These are phyloP conservation scores for Scolecobasidium constrictum DNA, from an alignment of 2,329 filamentous ascomycete genomes.

Conservation along the genomic window DNA sequence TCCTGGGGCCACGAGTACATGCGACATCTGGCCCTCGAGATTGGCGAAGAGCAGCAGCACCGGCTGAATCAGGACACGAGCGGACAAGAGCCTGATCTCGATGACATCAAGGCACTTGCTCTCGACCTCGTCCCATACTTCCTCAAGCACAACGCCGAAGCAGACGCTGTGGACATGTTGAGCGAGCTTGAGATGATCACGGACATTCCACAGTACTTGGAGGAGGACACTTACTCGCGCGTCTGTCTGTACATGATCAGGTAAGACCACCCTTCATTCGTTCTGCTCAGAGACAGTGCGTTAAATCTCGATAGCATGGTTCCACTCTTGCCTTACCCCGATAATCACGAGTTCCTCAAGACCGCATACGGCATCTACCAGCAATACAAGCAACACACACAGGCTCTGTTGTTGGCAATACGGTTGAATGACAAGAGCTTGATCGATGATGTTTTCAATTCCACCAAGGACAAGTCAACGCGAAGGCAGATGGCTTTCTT, in stretches of 20 bases:
- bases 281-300: too few species aligned
- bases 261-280: constrained; percentile 16
- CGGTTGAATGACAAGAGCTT: constrained; percentile 78
- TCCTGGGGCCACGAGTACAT: constrained; percentile 99
- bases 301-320: constrained; percentile 74
- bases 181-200: constrained; percentile 98
- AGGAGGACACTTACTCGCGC: constrained; percentile 84
- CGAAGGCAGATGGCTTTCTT: constrained; percentile 93
- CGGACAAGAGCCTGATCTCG: constrained; percentile 29
- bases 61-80: constrained; percentile 76
- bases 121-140: constrained; percentile 84
- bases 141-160: constrained; percentile 93
- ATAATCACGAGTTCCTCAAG: constrained; percentile 89
- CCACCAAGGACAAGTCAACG: constrained; percentile 68
- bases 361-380: constrained; percentile 93
- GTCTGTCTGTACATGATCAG: constrained; percentile 96
- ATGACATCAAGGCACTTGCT: constrained; percentile 78
- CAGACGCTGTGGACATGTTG: constrained; percentile 92
- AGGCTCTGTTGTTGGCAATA: constrained; percentile 90
- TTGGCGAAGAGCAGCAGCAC: constrained; percentile 87
- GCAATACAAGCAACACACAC: constrained; percentile 81
- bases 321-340: constrained; percentile 90
- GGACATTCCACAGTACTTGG: constrained; percentile 75
- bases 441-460: constrained; percentile 71
- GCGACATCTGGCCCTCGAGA: constrained; percentile 86